Evolutionary conservation across 2,329 filamentous ascomycete genomes (phyloP).

Genomic region (Pyrenophora graminea): DNA sequence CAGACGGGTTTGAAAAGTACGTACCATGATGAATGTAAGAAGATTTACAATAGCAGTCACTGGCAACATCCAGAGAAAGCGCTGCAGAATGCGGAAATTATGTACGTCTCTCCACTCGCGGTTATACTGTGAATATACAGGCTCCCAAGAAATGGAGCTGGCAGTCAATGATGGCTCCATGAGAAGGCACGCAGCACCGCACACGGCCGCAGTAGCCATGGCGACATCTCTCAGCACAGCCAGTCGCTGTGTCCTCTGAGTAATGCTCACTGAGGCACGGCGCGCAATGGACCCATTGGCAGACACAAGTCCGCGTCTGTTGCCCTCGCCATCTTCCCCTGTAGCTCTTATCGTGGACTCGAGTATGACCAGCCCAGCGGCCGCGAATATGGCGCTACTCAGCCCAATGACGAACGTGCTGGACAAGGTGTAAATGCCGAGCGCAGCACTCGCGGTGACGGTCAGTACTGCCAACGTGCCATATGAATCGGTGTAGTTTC

Average conservation of each 20-base stretch:
- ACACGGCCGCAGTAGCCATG: constrained; percentile 28
- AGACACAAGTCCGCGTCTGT: constrained; percentile 40
- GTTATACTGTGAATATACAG: constrained; percentile 26
- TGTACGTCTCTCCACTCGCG: constrained; percentile 37
- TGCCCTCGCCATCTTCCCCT: constrained; percentile 29
- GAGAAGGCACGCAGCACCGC: constrained; percentile 33
- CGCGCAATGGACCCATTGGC: constrained; percentile 41
- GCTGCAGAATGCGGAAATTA: constrained; percentile 30
- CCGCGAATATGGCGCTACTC: constrained; percentile 49
- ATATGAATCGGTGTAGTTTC: constrained; percentile 24
- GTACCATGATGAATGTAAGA: constrained; percentile 39
- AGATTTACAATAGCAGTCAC: constrained; percentile 32
- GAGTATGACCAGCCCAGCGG: constrained; percentile 48
- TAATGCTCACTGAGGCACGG: constrained; percentile 29
- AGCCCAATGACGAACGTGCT: constrained; percentile 48
- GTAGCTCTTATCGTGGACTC: constrained; percentile 39
- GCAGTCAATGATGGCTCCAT: constrained; percentile 36
- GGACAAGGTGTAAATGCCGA: constrained; percentile 42
- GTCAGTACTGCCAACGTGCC: constrained; percentile 42
- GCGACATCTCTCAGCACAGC: constrained; percentile 39
- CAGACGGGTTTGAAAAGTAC: constrained; percentile 3
- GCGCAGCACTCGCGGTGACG: constrained; percentile 42
- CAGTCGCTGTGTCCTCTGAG: constrained; percentile 29
- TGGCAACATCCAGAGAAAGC: constrained; percentile 33
- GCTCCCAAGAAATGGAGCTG: constrained; percentile 35